phyloP scores from a whole-genome alignment of 495 filamentous ascomycete genomes.

The Aspergillus homomorphus region DNA sequence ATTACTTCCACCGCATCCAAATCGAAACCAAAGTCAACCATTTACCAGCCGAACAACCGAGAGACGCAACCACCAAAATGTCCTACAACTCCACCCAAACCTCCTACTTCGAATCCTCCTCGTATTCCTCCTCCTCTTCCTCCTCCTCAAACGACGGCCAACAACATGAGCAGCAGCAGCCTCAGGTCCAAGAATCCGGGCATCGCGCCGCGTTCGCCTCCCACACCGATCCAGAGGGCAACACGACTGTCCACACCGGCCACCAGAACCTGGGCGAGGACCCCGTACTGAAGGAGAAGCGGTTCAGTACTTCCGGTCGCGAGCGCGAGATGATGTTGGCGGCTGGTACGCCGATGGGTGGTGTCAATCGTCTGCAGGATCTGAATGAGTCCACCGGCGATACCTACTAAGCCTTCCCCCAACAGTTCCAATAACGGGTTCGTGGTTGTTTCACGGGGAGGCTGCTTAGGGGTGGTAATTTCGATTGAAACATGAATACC shows the following conservation, averaged over 20 bases:
- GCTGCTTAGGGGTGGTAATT: too few species aligned
- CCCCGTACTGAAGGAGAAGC: background rate
- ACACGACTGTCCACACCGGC: background rate
- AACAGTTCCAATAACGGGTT: too few species aligned
- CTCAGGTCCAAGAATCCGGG: background rate
- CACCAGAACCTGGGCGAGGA: conserved; percentile 4
- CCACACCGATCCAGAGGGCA: background rate
- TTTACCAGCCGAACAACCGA: background rate
- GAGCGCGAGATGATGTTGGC: background rate
- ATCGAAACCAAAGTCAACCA: background rate
- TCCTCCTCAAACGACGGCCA: background rate
- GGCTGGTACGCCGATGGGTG: background rate
- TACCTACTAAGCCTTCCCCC: background rate
- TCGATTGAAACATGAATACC: too few species aligned
- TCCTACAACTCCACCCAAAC: background rate
- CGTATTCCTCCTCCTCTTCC: background rate
- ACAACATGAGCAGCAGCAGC: background rate
- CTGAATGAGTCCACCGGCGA: background rate
- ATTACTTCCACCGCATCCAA: background rate
- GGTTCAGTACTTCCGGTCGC: background rate
- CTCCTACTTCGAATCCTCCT: conserved; percentile 1
- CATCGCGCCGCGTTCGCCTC: background rate
- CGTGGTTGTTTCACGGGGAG: too few species aligned
- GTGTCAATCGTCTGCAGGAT: background rate
- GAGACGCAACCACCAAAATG: background rate